Evolutionary conservation across 768 basidiomycete genomes (phyloP).

Genomic region (Suillus tomentosus): DNA sequence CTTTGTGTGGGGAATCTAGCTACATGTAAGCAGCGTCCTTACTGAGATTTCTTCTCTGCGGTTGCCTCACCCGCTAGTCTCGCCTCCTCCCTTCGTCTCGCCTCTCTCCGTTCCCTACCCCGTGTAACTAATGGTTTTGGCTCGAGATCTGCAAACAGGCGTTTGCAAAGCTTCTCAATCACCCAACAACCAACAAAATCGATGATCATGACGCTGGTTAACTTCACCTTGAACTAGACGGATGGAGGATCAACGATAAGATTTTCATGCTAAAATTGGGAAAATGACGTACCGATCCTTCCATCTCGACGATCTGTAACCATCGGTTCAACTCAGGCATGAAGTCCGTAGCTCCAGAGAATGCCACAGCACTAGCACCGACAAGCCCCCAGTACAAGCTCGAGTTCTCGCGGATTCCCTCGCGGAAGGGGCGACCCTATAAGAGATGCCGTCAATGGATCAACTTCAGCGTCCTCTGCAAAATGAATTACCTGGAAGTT

Average conservation of each 20-base stretch:
- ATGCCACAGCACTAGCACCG: constrained; percentile 87
- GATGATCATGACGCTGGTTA: constrained; percentile 80
- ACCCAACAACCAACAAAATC: constrained; percentile 91
- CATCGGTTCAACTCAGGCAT: constrained; percentile 94
- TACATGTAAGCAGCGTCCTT: not conserved
- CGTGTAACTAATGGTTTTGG: constrained; percentile 84
- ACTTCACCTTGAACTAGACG: constrained; percentile 74
- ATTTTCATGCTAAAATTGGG: not conserved
- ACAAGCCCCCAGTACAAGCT: constrained; percentile 93
- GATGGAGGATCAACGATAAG: not conserved
- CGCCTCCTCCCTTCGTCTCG: constrained; percentile 49
- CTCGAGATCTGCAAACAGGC: constrained; percentile 84
- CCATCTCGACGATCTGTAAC: constrained; percentile 97
- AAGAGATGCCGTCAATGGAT: not conserved
- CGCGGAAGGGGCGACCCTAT: constrained; percentile 95
- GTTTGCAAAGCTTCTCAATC: constrained; percentile 82
- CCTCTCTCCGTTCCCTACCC: constrained; percentile 79
- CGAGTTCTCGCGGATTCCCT: constrained; percentile 94
- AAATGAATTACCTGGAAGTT: constrained; percentile 77
- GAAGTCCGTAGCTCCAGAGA: constrained; percentile 92
- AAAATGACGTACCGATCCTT: constrained; percentile 54
- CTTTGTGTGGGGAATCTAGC: not conserved
- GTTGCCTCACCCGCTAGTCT: constrained; percentile 23
- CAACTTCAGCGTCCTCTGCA: not conserved
- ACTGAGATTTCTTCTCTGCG: constrained; percentile 42